Percentiles rank a stretch among this genome's conserved stretches.
phyloP scores from a whole-genome alignment of 2,329 filamentous ascomycete species.

The Myriosclerotinia curreyana region DNA sequence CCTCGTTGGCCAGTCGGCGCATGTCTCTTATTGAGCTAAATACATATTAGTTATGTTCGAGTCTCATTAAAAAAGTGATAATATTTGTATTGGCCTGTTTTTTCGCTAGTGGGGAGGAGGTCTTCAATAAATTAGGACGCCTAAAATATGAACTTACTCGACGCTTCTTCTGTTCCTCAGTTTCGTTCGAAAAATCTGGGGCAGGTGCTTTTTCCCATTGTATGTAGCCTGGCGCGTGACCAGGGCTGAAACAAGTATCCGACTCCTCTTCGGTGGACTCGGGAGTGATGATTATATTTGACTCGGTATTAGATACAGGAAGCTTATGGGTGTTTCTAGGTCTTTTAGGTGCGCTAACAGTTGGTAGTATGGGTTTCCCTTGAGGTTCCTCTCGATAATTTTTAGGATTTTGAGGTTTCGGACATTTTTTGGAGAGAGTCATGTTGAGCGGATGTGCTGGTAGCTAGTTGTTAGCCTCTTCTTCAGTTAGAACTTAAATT shows the following conservation, averaged over 20 bases:
- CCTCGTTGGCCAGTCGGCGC: neutral
- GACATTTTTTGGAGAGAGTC: accelerated
- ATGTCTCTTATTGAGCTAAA: slow-evolving; percentile 6
- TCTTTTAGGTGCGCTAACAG: neutral
- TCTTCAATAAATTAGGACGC: neutral
- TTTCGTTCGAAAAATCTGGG: neutral
- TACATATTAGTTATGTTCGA: neutral
- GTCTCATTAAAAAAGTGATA: no score
- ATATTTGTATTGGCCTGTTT: no score
- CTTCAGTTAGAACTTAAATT: neutral
- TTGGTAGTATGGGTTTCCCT: neutral
- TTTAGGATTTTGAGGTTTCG: neutral
- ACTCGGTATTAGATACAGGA: accelerated
- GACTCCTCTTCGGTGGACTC: neutral
- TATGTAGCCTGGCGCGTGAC: slow-evolving; percentile 6
- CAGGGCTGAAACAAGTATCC: neutral
- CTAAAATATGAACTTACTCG: neutral
- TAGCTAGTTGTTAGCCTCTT: neutral
- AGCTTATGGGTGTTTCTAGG: neutral
- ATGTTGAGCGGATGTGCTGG: neutral
- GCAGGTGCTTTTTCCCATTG: neutral
- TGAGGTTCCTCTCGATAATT: neutral
- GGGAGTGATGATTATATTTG: neutral
- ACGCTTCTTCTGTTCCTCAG: neutral
- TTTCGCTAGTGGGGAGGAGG: no score